Evolutionary conservation across 2,329 filamentous ascomycete species (phyloP).

Genomic region (Chrysosporium queenslandicum): DNA sequence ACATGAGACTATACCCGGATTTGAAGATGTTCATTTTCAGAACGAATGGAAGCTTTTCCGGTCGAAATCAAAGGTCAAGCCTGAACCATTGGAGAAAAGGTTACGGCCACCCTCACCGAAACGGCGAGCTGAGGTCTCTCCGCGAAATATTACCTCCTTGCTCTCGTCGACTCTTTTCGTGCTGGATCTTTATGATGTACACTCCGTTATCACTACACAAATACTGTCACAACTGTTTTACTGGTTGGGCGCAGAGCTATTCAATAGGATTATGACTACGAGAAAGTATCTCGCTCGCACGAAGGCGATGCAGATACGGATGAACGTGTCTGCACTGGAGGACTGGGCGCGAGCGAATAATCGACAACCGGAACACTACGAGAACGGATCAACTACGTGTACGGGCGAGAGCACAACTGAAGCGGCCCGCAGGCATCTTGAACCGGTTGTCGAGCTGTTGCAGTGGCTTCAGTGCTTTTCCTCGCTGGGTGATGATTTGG

Average conservation of each 20-base stretch:
- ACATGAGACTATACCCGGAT: constrained; percentile 93
- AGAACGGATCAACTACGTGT: constrained; percentile 76
- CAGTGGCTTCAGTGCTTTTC: constrained; percentile 99
- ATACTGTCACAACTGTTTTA: constrained; percentile 88
- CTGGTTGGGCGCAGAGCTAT: constrained; percentile 91
- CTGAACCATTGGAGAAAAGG: constrained; percentile 80
- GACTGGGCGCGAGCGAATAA: constrained; percentile 95
- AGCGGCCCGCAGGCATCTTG: constrained; percentile 70
- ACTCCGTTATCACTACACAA: constrained; percentile 89
- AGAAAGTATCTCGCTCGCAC: constrained; percentile 88
- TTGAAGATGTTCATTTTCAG: constrained; percentile 93
- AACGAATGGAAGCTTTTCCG: constrained; percentile 98
- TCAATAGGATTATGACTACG: constrained; percentile 96
- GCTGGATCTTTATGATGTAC: constrained; percentile 95
- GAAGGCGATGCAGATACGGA: constrained; percentile 98
- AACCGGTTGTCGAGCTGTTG: constrained; percentile 81
- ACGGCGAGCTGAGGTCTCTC: constrained; percentile 79
- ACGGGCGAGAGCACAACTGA: constrained; percentile 83
- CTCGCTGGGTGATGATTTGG: constrained; percentile 78
- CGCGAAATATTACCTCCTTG: constrained; percentile 88
- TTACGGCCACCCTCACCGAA: constrained; percentile 90
- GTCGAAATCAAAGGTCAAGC: constrained; percentile 75
- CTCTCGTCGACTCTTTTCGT: constrained; percentile 95
- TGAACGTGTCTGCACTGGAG: constrained; percentile 92
- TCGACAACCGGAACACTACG: constrained; percentile 86